Conservation (phyloP, 192 early-diverging fungal genomes). For the Entomortierella parvispora region DNA sequence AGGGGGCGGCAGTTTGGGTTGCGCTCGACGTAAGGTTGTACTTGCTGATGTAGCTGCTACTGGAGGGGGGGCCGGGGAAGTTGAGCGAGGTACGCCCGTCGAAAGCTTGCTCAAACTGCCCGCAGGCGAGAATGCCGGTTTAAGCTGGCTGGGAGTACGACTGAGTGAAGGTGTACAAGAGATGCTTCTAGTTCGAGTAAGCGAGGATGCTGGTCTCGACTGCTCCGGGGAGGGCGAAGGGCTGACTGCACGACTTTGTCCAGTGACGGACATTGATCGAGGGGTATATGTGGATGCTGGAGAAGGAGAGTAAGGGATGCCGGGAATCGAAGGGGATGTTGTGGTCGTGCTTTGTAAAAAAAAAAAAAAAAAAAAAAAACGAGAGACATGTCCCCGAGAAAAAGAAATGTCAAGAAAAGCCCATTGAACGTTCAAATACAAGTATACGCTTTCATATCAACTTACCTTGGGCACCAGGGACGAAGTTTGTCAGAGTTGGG, state of each 20-base stretch:
- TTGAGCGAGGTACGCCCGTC: conserved; percentile 11
- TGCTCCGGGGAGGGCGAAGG: conserved; percentile 6
- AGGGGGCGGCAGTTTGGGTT: conserved; percentile 36
- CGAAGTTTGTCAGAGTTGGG: conserved; percentile 42
- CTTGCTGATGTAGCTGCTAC: not conserved
- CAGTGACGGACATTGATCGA: conserved; percentile 20
- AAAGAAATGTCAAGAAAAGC: not conserved
- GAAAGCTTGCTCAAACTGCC: conserved; percentile 42
- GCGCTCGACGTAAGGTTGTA: conserved; percentile 6
- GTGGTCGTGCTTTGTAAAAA: conserved; percentile 23
- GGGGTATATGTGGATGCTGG: conserved; percentile 36
- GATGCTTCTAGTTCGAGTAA: conserved; percentile 18
- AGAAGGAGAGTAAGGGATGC: conserved; percentile 36
- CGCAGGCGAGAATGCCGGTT: conserved; percentile 26
- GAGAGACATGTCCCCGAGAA: not conserved
- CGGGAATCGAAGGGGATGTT: conserved; percentile 44
- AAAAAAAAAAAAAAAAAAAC: not conserved
- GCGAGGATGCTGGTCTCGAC: conserved; percentile 4
- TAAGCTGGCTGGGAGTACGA: conserved; percentile 11
- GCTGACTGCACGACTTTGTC: conserved; percentile 12
- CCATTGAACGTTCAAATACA: not conserved
- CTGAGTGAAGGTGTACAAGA: conserved; percentile 30
- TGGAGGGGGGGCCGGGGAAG: not conserved
- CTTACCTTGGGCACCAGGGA: conserved; percentile 50
- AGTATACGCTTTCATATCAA: not conserved